A percentile compares a stretch with the other conserved stretches of the same genome.
phyloP scores from a whole-genome alignment of 78 protist species.

The Fonticula alba region DNA sequence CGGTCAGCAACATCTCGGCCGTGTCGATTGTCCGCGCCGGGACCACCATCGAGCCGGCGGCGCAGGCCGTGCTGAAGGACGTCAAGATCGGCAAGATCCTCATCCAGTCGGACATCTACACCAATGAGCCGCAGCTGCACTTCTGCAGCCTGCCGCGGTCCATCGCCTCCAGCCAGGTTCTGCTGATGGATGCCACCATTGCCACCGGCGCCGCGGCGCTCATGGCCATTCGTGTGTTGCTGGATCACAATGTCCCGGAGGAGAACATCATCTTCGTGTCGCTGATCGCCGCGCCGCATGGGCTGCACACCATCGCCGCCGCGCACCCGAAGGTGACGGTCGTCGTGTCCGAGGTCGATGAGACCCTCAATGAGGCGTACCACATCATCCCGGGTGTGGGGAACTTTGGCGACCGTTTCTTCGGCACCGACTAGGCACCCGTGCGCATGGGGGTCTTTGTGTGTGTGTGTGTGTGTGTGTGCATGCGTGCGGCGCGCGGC shows the following conservation, averaged over 20 bases:
- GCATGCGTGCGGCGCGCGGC: neutral
- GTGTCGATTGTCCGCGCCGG: conserved; percentile 43
- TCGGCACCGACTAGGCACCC: neutral
- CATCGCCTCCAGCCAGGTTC: neutral
- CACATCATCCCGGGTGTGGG: conserved; percentile 19
- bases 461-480: neutral
- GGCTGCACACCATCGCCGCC: conserved; percentile 6
- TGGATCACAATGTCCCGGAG: conserved; percentile 20
- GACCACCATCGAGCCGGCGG: conserved; percentile 26
- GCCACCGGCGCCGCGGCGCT: conserved; percentile 16
- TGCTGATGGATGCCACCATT: conserved; percentile 12
- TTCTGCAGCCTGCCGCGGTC: conserved; percentile 6
- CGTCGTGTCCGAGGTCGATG: conserved; percentile 2
- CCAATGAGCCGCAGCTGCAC: conserved; percentile 20
- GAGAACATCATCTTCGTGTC: conserved; percentile 4
- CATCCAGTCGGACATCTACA: conserved; percentile 27
- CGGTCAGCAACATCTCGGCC: neutral
- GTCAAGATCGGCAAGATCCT: conserved; percentile 35
- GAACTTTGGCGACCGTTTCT: conserved; percentile 16
- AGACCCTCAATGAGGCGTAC: neutral
- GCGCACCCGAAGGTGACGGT: conserved; percentile 15
- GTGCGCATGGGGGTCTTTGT: neutral
- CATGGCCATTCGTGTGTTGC: conserved; percentile 21
- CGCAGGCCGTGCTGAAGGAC: conserved; percentile 9
- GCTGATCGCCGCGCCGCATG: neutral